These are phyloP conservation scores for Microbotryum violaceum DNA, from an alignment of 1,284 basidiomycete species.

Conservation along the genomic window DNA sequence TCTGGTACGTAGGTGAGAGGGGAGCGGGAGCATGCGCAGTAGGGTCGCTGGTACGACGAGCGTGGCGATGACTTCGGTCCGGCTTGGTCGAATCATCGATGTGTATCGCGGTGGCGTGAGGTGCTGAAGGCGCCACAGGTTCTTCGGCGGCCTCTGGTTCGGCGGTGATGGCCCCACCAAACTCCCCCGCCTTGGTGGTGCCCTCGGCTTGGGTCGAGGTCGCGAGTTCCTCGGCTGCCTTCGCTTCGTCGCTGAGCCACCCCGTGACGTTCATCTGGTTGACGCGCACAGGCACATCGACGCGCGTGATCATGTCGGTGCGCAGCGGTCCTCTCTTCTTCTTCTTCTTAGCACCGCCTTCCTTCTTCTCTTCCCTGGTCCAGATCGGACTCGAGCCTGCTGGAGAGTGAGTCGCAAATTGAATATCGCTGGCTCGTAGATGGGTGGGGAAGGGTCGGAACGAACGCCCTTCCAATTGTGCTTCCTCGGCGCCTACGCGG, in stretches of 20 bases:
- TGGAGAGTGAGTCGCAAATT: slow-evolving; percentile 9
- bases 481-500: slow-evolving; percentile 39
- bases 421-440: not conserved
- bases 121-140: not conserved
- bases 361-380: slow-evolving; percentile 3
- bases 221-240: not conserved
- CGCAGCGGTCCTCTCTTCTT: slow-evolving; percentile 46
- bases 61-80: not conserved
- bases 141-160: not conserved
- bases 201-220: not conserved
- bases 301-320: slow-evolving; percentile 75
- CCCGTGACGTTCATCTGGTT: slow-evolving; percentile 62
- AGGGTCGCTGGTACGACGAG: slow-evolving; percentile 26
- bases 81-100: slow-evolving; percentile 25
- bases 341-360: slow-evolving; percentile 35
- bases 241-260: slow-evolving; percentile 33
- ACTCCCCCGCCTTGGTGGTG: not conserved
- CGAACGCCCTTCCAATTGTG: slow-evolving; percentile 22
- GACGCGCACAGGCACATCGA: slow-evolving; percentile 66
- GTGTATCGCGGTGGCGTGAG: slow-evolving; percentile 7
- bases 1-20: too few species aligned
- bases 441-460: slow-evolving; percentile 4
- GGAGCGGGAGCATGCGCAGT: slow-evolving; percentile 2
- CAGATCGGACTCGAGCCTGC: not conserved
- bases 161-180: not conserved